Conservation (phyloP, 495 filamentous ascomycete species). For the Aspergillus homomorphus region DNA sequence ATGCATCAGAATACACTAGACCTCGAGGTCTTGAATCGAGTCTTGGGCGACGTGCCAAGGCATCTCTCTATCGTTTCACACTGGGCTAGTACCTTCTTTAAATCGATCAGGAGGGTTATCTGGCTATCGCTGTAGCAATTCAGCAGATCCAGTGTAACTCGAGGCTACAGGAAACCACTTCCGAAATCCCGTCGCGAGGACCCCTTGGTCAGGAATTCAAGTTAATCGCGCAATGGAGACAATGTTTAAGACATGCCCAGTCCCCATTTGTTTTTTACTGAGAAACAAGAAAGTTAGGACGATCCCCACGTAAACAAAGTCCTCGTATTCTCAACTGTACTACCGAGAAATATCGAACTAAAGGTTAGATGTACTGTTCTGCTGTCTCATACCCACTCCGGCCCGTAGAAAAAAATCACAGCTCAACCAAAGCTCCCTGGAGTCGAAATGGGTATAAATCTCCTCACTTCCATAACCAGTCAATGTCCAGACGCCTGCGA, state of each 20-base stretch:
- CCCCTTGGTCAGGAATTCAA: background rate
- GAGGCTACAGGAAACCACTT: background rate
- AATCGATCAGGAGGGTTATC: background rate
- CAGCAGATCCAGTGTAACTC: background rate
- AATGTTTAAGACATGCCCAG: background rate
- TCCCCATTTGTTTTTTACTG: no score
- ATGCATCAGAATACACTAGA: background rate
- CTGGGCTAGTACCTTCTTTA: background rate
- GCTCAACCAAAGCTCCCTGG: conserved; percentile 12
- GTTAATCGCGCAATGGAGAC: background rate
- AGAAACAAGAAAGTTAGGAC: no score
- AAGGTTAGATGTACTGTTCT: conserved; percentile 1
- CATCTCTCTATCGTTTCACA: no score
- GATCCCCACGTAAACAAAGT: background rate
- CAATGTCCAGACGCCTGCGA: conserved; percentile 6
- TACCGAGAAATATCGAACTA: conserved; percentile 3
- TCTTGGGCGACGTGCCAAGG: no score
- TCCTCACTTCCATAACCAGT: conserved; percentile 3
- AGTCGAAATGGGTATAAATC: conserved; percentile 21
- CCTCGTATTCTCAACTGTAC: conserved; percentile 1
- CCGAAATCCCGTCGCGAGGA: background rate
- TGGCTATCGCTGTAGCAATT: background rate
- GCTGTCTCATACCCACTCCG: background rate
- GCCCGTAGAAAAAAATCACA: background rate
- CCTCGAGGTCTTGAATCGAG: no score